phyloP scores from a whole-genome alignment of 2,329 filamentous ascomycete genomes.

The Botrytis medusae region DNA sequence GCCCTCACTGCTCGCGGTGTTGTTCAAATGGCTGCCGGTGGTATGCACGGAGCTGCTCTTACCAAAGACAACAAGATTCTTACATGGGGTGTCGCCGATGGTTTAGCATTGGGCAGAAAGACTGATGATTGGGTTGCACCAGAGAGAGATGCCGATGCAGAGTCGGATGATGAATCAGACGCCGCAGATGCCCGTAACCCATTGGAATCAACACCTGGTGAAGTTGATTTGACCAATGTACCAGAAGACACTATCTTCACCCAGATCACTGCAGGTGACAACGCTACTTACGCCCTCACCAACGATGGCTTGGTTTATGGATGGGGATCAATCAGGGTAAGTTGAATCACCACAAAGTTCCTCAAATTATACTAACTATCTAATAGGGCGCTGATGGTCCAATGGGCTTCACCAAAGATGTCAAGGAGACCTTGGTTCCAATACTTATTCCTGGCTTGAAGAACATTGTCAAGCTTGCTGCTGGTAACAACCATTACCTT shows the following conservation, averaged over 20 bases:
- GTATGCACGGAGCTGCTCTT: constrained; percentile 76
- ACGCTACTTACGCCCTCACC: constrained; percentile 73
- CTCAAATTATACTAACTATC: constrained; percentile 22
- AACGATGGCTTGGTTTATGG: constrained; percentile 75
- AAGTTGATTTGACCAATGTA: constrained; percentile 60
- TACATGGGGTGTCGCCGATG: constrained; percentile 85
- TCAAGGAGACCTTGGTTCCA: constrained; percentile 34
- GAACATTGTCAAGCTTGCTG: constrained; percentile 53
- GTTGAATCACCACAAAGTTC: constrained; percentile 29
- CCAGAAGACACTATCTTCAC: constrained; percentile 54
- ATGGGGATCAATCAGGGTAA: constrained; percentile 76
- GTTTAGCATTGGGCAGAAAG: constrained; percentile 74
- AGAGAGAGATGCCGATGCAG: constrained; percentile 50
- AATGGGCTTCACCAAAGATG: constrained; percentile 49
- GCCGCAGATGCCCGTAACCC: constrained; percentile 64
- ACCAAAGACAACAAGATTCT: constrained; percentile 78
- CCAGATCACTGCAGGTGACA: constrained; percentile 72
- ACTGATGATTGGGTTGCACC: constrained; percentile 65
- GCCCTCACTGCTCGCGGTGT: constrained; percentile 61
- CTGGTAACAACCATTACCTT: constrained; percentile 58
- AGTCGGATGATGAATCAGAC: constrained; percentile 48
- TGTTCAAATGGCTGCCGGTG: constrained; percentile 74
- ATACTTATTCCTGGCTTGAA: constrained; percentile 55
- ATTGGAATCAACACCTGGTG: constrained; percentile 43
- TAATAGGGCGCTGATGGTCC: constrained; percentile 60